These are phyloP conservation scores for Populus hybrid DNA, from an alignment of 441 rosid genomes.

Conservation along the genomic window DNA sequence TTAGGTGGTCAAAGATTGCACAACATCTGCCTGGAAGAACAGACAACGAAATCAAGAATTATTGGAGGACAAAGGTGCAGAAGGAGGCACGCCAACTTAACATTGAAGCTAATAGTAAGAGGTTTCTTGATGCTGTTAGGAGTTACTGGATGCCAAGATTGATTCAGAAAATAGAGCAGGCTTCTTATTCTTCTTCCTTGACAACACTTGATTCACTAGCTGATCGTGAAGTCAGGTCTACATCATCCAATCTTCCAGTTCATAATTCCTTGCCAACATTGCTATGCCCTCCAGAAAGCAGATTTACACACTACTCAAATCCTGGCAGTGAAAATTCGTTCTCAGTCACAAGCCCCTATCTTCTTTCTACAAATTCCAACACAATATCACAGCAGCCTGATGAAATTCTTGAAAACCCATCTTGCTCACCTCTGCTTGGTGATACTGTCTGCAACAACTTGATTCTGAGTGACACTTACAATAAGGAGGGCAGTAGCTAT, in stretches of 20 bases:
- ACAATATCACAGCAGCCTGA: not conserved
- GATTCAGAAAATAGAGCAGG: slow-evolving; percentile 38
- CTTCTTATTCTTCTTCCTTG: slow-evolving; percentile 12
- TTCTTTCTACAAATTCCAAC: not conserved
- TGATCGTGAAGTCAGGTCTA: not conserved
- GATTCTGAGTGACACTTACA: slow-evolving; percentile 7
- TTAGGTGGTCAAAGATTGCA: slow-evolving; percentile 81
- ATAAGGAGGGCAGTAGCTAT: slow-evolving; percentile 14
- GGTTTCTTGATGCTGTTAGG: slow-evolving; percentile 43
- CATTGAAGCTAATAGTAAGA: slow-evolving; percentile 50
- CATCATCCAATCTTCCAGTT: not conserved
- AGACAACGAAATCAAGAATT: slow-evolving; percentile 72
- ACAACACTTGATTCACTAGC: not conserved
- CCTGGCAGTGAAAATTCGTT: not conserved
- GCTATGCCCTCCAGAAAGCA: not conserved
- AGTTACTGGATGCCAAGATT: slow-evolving; percentile 54
- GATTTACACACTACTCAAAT: not conserved
- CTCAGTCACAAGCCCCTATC: not conserved
- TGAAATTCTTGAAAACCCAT: slow-evolving; percentile 23
- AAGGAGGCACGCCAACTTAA: slow-evolving; percentile 64
- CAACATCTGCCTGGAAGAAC: slow-evolving; percentile 70
- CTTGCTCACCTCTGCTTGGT: not conserved
- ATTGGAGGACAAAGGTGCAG: slow-evolving; percentile 76
- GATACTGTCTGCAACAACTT: slow-evolving; percentile 14
- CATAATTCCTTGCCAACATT: not conserved